Base-by-base conservation (phyloP, 1,284 basidiomycete species). In the Ustilago tritici region DNA sequence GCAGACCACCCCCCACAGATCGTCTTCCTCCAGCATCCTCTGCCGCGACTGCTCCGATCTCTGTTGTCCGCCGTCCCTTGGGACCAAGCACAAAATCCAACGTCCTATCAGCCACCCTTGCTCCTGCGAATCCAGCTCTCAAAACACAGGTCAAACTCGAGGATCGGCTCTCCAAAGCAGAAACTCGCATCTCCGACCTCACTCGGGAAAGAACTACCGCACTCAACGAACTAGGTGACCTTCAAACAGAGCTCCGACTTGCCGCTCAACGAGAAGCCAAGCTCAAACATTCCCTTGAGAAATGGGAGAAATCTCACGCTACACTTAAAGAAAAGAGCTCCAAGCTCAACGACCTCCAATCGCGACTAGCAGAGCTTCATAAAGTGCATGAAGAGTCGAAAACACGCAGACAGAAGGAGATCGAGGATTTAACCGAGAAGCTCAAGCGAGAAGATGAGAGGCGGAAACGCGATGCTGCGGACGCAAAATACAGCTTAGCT, bases 211-310 rank as follows among this genome's bases (percentile, higher is more conserved):
- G 65, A 50, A 43, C 35, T 8, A 57, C 61, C 1, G 63, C 41
- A 1, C 70, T 72, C 28, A 72, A 72, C 31, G 65, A 77, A 55
- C 62, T 77, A 14, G 75, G 70, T 10, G 70, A 72, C 41, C 63
- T 72, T n/a, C 75, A 77, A 41, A 78, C 71, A 10, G 76, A 78
- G 59, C 62, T 78, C 1, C 61, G 76, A 17, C 65, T 78, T 11
- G 64, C 76, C 15, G 67, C 71, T 10, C 76, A 78, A 53, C 61
- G 76, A 9, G 76, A 78, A 59, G 68, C 71, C 49, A 78, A 78
- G 55, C 71, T 78, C 46, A 70, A 66, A 56, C 59, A 67, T 36
- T 59, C 31, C 31, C 35, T 78, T 17, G 76, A 78, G 2, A 78
- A 71, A 41, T 65, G 65, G 60, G 76, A 78, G 60, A 78, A 69